Evolutionary conservation across 1,139 yeast species (phyloP), one percentile per base, ranked within the genome.

Genomic region (Scheffersomyces quercinus): DNA sequence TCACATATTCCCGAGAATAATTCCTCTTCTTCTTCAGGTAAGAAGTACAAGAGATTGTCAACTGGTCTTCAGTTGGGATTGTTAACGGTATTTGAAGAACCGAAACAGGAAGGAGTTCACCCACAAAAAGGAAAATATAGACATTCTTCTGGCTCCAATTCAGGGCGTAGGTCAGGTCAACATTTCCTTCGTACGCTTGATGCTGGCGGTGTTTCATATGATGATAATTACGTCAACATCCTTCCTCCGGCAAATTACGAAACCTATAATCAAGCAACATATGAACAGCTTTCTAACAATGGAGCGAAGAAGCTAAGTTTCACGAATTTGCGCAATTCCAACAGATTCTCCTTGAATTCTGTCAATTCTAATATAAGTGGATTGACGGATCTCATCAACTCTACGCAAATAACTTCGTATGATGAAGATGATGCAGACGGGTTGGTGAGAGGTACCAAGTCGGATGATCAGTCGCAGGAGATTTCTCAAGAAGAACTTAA

Each of bases 291-390:
- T 42, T 52, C 65, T 11, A 57, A 51, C 40, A 49, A 46, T 14
- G 8, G 42, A 44, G 14, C n/a, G 15, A 39, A 42, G 30, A 51
- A 44, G 16, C 35, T 40, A n/a, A 43, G 44, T 20, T 36, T 46
- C n/a, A 45, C 39, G 10, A 42, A 43, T 30, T 28, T 40, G 7
- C 35, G 59, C 10, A 55, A 56, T 30, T 46, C 59, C 12, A 61
- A 62, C 45, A 56, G 78, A 37, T 72, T 64, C 45, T 72, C 77
- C 0, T 50, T 72, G 37, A 71, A 69, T 44, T 73, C 78, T 11
- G 58, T 69, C 46, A 67, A 60, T 44, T 73, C 77, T 10, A 73
- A 73, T 48, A 53, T 73, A 11, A 70, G 77, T 40, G 77, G 77
- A 1, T 44, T 73, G 30, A 64, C 76, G 4, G 79, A 73, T 40